Evolutionary conservation across 2,329 filamentous ascomycete genomes (phyloP), one percentile per base, ranked within the genome.

Genomic region (Arthroderma sp.): DNA sequence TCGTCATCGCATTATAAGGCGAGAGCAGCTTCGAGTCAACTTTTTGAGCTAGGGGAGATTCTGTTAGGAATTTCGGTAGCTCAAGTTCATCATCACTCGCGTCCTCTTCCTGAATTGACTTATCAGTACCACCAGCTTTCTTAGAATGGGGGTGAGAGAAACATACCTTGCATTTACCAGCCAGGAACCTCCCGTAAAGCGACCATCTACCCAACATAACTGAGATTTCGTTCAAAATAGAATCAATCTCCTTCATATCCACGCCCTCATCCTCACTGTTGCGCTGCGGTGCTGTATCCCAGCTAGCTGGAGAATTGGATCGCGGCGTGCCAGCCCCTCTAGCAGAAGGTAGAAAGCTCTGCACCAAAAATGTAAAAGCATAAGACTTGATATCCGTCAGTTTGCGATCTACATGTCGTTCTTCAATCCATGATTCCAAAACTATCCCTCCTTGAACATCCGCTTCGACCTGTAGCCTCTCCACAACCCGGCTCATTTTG

Each of bases 361-460:
- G 91, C 0, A 97, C 91, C 47, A 98, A 76, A 68, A 98, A 98
- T 0, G 91, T 95, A 70, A 95, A 98, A 0, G 93, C 91, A 68
- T 98, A 98, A 57, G 91, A 95, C 74, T 94, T 97, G 71, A 95
- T 88, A 66, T 98, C 93, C 2, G 88, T 97, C 60, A 98, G 77
- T 67, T 86, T 88, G 65, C 91, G 82, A 67, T 91, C 87, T 52
- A 98, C 82, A 59, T 78, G 81, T 59, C 90, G 81, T 67, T 97
- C 91, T 62, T 98, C 93, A 57, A 84, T 85, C 90, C 93, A 98
- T 0, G 91, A 93, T 69, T 98, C 93, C 55, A 98, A 77, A 59
- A 98, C 85, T 63, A 97, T 95, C 62, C 93, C 93, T 19, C 91
- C 93, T 73, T 98, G 93, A 1, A 95, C 86, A 71, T 98, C 93